A percentile compares a stretch with the other conserved stretches of the same genome.
phyloP scores from a whole-genome alignment of 306 rosid genomes.

The Rosa chinensis region DNA sequence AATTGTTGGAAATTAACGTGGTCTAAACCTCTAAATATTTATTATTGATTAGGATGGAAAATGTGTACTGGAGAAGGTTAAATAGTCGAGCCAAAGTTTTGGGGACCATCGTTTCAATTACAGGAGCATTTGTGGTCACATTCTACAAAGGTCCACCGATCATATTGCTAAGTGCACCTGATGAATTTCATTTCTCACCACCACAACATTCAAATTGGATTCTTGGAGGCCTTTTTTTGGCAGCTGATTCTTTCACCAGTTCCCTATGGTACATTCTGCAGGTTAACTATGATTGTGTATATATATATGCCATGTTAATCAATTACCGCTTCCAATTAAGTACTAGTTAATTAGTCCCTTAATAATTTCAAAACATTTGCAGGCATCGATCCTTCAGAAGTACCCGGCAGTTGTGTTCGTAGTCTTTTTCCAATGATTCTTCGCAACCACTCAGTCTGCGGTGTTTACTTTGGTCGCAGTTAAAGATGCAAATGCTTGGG shows the following conservation, averaged over 20 bases:
- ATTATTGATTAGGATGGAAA: slow-evolving; percentile 44
- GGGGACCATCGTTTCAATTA: slow-evolving; percentile 41
- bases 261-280: slow-evolving; percentile 39
- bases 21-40: neutral
- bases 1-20: neutral
- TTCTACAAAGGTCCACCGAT: slow-evolving; percentile 47
- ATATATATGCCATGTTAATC: too few relatives aligned
- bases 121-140: slow-evolving; percentile 49
- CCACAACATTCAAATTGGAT: slow-evolving; percentile 11
- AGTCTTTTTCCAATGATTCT: slow-evolving; percentile 31
- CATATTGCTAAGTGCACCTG: slow-evolving; percentile 2
- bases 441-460: slow-evolving; percentile 26
- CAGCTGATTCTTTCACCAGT: slow-evolving; percentile 20
- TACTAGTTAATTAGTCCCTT: neutral
- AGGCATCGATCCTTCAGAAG: slow-evolving; percentile 35
- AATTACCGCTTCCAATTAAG: neutral
- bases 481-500: slow-evolving; percentile 39
- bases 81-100: slow-evolving; percentile 45
- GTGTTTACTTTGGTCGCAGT: slow-evolving; percentile 27
- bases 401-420: slow-evolving; percentile 32
- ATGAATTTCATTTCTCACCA: slow-evolving; percentile 16
- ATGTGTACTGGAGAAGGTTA: slow-evolving; percentile 28
- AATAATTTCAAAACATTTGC: slow-evolving; percentile 8
- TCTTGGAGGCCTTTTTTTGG: slow-evolving; percentile 32
- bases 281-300: neutral